Percentiles rank a stretch among this genome's conserved stretches.
These are phyloP conservation scores for Globisporangium middletonii DNA, from an alignment of 352 stramenopile genomes.

Conservation along the genomic window DNA sequence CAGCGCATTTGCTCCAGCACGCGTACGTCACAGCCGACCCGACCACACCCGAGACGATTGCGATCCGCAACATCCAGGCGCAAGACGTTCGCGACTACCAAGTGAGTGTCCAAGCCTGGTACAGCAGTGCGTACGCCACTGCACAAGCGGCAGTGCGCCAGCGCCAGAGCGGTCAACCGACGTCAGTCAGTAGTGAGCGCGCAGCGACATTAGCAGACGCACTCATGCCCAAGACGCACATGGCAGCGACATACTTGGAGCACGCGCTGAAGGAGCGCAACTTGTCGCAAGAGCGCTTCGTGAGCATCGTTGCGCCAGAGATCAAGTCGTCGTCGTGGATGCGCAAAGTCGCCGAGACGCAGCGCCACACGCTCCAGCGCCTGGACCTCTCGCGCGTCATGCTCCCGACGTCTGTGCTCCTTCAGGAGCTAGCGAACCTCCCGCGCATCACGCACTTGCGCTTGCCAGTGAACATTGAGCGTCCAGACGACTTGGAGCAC, in stretches of 20 bases:
- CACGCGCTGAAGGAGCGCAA: conserved; percentile 40
- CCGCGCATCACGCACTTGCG: conserved; percentile 56
- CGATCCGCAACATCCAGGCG: conserved; percentile 5
- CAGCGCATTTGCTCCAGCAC: conserved; percentile 44
- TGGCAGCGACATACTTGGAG: conserved; percentile 41
- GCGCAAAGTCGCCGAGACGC: conserved; percentile 37
- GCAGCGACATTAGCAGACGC: conserved; percentile 5
- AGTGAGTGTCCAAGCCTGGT: conserved; percentile 22
- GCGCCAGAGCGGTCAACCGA: background rate
- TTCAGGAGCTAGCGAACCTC: conserved; percentile 48
- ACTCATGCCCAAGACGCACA: conserved; percentile 34
- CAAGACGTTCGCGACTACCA: conserved; percentile 12
- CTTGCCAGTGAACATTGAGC: conserved; percentile 52
- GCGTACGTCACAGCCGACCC: conserved; percentile 24
- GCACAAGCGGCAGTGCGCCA: background rate
- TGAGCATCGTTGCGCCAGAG: conserved; percentile 52
- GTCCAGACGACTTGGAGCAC: conserved; percentile 70
- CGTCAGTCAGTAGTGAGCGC: background rate
- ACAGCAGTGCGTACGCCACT: conserved; percentile 13
- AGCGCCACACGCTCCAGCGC: conserved; percentile 49
- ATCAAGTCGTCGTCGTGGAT: conserved; percentile 61
- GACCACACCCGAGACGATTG: background rate
- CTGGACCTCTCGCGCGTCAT: conserved; percentile 53
- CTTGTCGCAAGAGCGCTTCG: conserved; percentile 44
- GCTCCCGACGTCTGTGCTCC: conserved; percentile 54